Percentiles rank a stretch among this genome's conserved stretches.
Conservation (phyloP, 2,329 filamentous ascomycete species). For the Beauveria pseudobassiana region DNA sequence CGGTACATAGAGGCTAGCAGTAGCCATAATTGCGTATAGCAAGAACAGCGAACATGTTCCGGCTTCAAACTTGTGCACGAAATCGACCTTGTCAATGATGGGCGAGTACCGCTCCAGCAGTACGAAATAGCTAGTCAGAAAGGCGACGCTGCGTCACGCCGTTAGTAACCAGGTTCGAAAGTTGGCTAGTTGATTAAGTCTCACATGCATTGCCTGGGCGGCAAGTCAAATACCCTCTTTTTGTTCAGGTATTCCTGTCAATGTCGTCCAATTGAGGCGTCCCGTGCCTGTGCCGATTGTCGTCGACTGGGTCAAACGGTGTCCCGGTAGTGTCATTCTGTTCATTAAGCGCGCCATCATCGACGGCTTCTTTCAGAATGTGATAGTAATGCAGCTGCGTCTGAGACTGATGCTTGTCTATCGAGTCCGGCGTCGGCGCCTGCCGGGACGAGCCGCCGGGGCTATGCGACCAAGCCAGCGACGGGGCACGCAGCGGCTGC, state of each 20-base stretch:
- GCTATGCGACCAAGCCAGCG: background rate
- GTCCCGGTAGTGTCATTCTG: background rate
- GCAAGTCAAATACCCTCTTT: background rate
- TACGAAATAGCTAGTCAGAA: background rate
- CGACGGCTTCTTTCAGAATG: background rate
- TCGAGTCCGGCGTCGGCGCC: background rate
- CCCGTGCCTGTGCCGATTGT: background rate
- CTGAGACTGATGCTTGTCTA: background rate
- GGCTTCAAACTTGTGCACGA: background rate
- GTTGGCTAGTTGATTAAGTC: background rate
- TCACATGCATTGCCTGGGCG: background rate
- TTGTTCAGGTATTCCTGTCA: conserved; percentile 6
- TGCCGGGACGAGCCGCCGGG: background rate
- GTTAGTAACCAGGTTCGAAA: background rate
- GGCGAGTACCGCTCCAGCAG: background rate
- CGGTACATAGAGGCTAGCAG: background rate
- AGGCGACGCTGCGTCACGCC: background rate
- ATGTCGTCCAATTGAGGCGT: background rate
- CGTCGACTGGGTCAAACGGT: background rate
- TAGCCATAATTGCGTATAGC: background rate
- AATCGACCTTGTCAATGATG: conserved; percentile 1
- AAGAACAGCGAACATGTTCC: conserved; percentile 6
- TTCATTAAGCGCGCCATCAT: background rate
- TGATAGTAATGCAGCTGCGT: background rate
- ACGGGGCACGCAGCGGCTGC: background rate